A percentile compares a stretch with the other conserved stretches of the same genome.
Conservation (phyloP, 2,329 filamentous ascomycete species). For the Claviceps maximensis region DNA sequence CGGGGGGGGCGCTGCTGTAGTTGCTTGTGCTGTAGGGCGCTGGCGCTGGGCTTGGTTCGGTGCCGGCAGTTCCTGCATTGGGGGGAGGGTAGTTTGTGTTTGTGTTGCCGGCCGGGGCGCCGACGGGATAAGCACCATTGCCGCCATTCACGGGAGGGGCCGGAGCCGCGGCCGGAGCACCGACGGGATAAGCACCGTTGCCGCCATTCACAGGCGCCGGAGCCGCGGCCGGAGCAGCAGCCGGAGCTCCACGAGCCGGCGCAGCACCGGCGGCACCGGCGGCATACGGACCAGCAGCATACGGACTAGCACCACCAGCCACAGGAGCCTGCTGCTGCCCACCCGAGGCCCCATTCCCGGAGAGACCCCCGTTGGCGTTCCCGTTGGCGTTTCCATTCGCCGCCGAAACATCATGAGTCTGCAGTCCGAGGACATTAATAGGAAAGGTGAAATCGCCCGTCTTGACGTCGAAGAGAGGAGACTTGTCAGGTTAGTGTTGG, state of each 20-base stretch:
- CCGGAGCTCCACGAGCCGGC: no score
- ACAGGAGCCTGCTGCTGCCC: neutral
- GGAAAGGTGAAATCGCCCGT: neutral
- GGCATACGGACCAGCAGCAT: neutral
- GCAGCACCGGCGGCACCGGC: neutral
- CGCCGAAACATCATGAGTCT: neutral
- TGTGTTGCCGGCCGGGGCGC: no score
- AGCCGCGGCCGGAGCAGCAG: neutral
- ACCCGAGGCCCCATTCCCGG: neutral
- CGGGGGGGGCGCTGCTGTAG: no score
- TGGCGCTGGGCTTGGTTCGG: no score
- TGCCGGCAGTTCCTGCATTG: no score
- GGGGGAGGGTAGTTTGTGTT: no score
- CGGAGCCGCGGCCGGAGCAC: neutral
- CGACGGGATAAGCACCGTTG: neutral
- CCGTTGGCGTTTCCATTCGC: neutral
- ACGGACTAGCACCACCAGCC: neutral
- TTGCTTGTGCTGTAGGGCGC: no score
- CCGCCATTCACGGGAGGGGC: neutral
- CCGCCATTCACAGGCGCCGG: neutral
- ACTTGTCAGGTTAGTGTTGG: neutral
- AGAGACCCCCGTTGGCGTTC: neutral
- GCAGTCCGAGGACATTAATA: conserved; percentile 1
- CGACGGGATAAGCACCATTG: neutral
- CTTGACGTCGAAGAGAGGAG: neutral